Base-by-base conservation (phyloP, 2,329 filamentous ascomycete species). In the Pseudocercospora crystallina region DNA sequence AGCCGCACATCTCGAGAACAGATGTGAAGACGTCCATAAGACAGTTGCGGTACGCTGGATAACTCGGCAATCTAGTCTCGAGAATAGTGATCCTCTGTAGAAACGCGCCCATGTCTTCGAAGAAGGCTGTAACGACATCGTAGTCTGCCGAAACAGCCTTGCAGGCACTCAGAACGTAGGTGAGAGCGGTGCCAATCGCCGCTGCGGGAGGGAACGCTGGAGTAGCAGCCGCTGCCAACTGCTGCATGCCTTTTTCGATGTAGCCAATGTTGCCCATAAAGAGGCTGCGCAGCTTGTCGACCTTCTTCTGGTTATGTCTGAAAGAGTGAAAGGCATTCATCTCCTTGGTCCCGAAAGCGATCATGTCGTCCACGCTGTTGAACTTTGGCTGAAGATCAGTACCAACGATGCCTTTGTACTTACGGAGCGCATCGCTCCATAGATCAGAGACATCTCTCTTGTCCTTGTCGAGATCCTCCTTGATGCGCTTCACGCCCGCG, bases 391-490 rank as follows among this genome's bases (percentile, higher is more conserved):
- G 35, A 12, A 47, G 30, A 29, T 47, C 44, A 20, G 44, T 47
- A n/a, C 44, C 44, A 34, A 47, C 44, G 29, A 47, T 47, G 35
- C 44, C 44, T 12, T 47, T 47, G 36, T 47, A 47, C 33, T 26
- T 30, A 10, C 44, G 44, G 26, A 47, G 29, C 29, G 44, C 44
- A 40, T 47, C 44, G 36, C 44, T 47, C 44, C 44, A 47, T 12
- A 47, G 36, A 14, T 47, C 44, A 5, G 36, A 20, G 14, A 47
- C 44, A 47, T 47, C 44, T 41, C 44, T 47, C 13, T 17, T 47
- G 30, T 47, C 44, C 29, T 40, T 47, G n/a, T 47, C 44, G 11
- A 47, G 44, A 29, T 47, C 36, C n/a, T 11, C 36, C 44, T 47
- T 47, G n/a, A 47, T 47, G 9, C 15, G 15, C 9, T 40, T 33